phyloP scores from a whole-genome alignment of 2,329 filamentous ascomycete genomes.

The Diplodia sapinea region DNA sequence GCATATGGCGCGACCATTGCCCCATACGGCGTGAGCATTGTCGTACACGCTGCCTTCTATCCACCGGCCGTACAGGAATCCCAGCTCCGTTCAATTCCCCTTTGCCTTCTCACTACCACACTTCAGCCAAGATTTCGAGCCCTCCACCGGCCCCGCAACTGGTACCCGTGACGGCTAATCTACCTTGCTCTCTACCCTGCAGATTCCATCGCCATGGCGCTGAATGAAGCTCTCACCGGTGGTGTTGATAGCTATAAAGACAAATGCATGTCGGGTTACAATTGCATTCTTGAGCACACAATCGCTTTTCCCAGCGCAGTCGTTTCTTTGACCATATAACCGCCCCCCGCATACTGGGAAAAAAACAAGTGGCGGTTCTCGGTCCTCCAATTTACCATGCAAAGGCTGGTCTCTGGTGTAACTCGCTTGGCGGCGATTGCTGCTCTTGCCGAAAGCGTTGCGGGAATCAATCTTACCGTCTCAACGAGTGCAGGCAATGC shows the following conservation, averaged over 20 bases:
- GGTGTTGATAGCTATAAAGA: not conserved
- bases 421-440: not conserved
- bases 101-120: too few relatives aligned
- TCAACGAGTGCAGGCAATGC: slow-evolving; percentile 43
- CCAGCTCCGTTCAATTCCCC: too few relatives aligned
- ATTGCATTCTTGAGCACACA: too few relatives aligned
- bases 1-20: not conserved
- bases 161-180: not conserved
- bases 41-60: not conserved
- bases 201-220: too few relatives aligned
- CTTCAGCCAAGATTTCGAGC: not conserved
- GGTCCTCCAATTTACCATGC: not conserved
- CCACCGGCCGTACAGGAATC: too few relatives aligned
- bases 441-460: not conserved
- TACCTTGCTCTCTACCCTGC: not conserved
- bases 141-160: slow-evolving; percentile 13
- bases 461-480: not conserved
- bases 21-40: not conserved
- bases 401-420: not conserved
- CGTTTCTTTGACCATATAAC: too few relatives aligned
- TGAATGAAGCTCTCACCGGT: too few relatives aligned
- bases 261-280: not conserved
- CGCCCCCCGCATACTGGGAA: too few relatives aligned
- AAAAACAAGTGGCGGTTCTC: not conserved
- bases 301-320: not conserved